Evolutionary conservation across 208 protist genomes (phyloP).

Genomic region (Crithidia mellificae): DNA sequence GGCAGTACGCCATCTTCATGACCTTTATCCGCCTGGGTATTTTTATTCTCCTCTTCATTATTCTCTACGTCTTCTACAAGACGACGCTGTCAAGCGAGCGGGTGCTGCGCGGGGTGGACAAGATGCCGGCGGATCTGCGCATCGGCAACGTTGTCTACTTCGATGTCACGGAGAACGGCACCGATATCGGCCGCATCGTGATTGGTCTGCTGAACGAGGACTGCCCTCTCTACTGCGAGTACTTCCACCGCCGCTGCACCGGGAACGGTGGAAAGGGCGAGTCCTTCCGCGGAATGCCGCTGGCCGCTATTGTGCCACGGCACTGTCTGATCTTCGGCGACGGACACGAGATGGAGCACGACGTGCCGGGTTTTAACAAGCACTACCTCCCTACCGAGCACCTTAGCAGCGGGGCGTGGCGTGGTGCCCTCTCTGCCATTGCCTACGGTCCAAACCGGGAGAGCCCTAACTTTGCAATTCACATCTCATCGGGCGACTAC

Average conservation of each 20-base stretch:
- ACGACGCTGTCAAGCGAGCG: constrained; percentile 80
- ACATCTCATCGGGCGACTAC: constrained; percentile 83
- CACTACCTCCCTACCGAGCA: constrained; percentile 80
- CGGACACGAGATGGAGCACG: constrained; percentile 73
- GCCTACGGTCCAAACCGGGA: constrained; percentile 74
- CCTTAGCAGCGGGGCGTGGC: constrained; percentile 71
- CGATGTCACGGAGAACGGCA: constrained; percentile 83
- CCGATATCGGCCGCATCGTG: constrained; percentile 77
- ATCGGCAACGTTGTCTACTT: constrained; percentile 91
- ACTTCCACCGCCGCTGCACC: constrained; percentile 87
- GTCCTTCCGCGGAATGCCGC: constrained; percentile 81
- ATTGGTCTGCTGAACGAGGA: constrained; percentile 88
- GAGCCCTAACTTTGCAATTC: constrained; percentile 87
- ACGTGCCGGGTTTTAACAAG: constrained; percentile 73
- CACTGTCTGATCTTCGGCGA: constrained; percentile 87
- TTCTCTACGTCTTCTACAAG: constrained; percentile 84
- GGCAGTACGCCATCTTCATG: constrained; percentile 77
- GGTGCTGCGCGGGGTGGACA: constrained; percentile 78
- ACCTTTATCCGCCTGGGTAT: constrained; percentile 57
- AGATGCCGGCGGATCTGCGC: constrained; percentile 79
- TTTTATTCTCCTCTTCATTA: constrained; percentile 72
- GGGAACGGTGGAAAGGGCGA: constrained; percentile 68
- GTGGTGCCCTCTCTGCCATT: constrained; percentile 80
- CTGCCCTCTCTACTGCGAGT: constrained; percentile 89
- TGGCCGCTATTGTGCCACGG: constrained; percentile 72